Evolutionary conservation across 129 eudicot genomes (phyloP).

Genomic region (Apium graveolens): DNA sequence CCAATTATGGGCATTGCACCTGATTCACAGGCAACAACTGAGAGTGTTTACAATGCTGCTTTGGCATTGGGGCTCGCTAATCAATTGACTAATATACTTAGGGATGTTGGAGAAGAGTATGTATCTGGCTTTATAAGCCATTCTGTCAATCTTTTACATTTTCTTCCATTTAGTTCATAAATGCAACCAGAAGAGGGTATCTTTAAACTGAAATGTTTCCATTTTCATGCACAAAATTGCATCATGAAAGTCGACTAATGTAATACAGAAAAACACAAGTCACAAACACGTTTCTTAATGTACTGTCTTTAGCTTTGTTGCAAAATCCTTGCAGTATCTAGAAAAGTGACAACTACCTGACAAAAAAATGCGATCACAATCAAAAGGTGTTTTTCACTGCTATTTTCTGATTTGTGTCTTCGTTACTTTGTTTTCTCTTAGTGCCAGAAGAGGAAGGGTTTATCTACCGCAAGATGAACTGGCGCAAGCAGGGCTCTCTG

Average conservation of each 20-base stretch:
- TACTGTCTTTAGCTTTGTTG: neutral
- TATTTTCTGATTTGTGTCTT: neutral
- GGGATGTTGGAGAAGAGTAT: conserved; percentile 99
- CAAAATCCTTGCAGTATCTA: neutral
- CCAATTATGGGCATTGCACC: conserved; percentile 98
- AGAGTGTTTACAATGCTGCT: conserved; percentile 89
- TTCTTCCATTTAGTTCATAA: neutral
- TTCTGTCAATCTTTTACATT: neutral
- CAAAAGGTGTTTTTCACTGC: neutral
- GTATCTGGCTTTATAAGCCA: conserved; percentile 9
- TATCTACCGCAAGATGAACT: conserved; percentile 95
- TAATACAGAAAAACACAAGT: neutral
- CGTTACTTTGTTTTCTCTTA: conserved; percentile 23
- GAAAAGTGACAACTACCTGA: neutral
- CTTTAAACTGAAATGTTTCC: neutral
- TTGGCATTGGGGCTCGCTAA: conserved; percentile 87
- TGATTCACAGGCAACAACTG: conserved; percentile 78
- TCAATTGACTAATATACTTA: conserved; percentile 93
- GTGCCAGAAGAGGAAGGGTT: conserved; percentile 94
- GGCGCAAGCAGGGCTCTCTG: conserved; percentile 90
- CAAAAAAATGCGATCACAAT: neutral
- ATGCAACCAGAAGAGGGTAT: neutral
- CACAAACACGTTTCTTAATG: neutral
- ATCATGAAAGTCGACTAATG: neutral
- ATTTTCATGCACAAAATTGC: neutral